These are phyloP conservation scores for Teratosphaeriaceae sp. DNA, from an alignment of 2,329 filamentous ascomycete species.

Conservation along the genomic window DNA sequence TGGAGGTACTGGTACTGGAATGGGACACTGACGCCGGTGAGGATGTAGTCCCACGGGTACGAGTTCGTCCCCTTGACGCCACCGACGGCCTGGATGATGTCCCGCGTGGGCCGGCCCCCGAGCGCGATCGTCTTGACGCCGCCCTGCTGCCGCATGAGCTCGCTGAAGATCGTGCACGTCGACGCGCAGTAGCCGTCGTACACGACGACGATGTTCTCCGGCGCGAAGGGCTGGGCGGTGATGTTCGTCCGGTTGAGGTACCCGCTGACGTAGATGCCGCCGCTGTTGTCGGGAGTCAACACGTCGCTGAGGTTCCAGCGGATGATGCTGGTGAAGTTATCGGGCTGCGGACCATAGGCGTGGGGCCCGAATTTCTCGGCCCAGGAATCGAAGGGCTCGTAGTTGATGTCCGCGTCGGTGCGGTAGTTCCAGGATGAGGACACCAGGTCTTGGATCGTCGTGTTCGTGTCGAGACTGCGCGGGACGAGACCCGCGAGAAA, in stretches of 20 bases:
- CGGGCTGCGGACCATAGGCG: constrained; percentile 36
- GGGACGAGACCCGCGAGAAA: constrained; percentile 26
- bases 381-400: constrained; percentile 43
- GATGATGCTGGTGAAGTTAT: constrained; percentile 52
- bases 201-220: constrained; percentile 51
- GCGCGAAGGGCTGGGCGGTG: constrained; percentile 45
- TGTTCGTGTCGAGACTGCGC: constrained; percentile 26
- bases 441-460: constrained; percentile 37
- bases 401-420: constrained; percentile 41
- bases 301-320: constrained; percentile 46
- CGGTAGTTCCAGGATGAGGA: constrained; percentile 42
- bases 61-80: constrained; percentile 40
- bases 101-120: constrained; percentile 35
- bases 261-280: constrained; percentile 39
- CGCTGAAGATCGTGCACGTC: constrained; percentile 40
- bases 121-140: constrained; percentile 37
- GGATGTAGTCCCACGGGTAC: constrained; percentile 17
- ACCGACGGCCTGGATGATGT: constrained; percentile 40
- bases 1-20: constrained; percentile 20
- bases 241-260: constrained; percentile 44
- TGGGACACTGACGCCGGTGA: constrained; percentile 13
- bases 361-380: constrained; percentile 41
- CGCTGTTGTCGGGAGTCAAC: constrained; percentile 29
- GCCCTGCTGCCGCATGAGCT: constrained; percentile 40
- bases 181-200: constrained; percentile 41